These are phyloP conservation scores for Starmera stellimalicola DNA, from an alignment of 1,139 yeast genomes.

Conservation along the genomic window DNA sequence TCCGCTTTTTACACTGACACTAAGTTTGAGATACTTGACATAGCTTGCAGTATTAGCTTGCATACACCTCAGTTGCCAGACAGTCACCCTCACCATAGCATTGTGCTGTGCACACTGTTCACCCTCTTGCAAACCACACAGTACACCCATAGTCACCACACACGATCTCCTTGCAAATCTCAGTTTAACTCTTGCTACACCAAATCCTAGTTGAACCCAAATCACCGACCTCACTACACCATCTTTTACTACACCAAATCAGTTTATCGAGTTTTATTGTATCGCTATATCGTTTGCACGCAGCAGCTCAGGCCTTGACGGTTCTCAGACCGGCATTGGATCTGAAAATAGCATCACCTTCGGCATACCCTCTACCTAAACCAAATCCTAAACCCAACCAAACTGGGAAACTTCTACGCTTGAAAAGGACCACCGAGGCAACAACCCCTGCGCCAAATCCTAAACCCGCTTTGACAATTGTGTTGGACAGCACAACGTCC, in stretches of 20 bases:
- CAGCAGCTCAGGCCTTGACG: constrained; percentile 44
- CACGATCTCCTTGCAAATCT: neutral
- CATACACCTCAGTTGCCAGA: too few species aligned
- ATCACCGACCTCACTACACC: too few species aligned
- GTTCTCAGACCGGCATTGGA: constrained; percentile 66
- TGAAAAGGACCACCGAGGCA: constrained; percentile 83
- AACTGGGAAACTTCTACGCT: constrained; percentile 93
- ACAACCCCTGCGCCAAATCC: constrained; percentile 97
- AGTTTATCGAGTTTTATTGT: too few species aligned
- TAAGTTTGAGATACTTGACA: too few species aligned
- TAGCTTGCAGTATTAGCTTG: too few species aligned
- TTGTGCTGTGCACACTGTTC: too few species aligned
- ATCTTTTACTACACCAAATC: neutral
- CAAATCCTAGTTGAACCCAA: too few species aligned
- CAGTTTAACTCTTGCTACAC: neutral
- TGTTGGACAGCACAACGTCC: constrained; percentile 95
- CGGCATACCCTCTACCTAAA: constrained; percentile 93
- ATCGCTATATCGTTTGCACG: too few species aligned
- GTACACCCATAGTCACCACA: too few species aligned
- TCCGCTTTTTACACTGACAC: too few species aligned
- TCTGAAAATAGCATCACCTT: constrained; percentile 96
- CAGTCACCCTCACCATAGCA: too few species aligned
- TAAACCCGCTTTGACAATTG: constrained; percentile 91
- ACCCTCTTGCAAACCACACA: too few species aligned
- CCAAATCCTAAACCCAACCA: constrained; percentile 97